Conservation (phyloP, 495 filamentous ascomycete genomes). For the Aspergillus steynii region DNA sequence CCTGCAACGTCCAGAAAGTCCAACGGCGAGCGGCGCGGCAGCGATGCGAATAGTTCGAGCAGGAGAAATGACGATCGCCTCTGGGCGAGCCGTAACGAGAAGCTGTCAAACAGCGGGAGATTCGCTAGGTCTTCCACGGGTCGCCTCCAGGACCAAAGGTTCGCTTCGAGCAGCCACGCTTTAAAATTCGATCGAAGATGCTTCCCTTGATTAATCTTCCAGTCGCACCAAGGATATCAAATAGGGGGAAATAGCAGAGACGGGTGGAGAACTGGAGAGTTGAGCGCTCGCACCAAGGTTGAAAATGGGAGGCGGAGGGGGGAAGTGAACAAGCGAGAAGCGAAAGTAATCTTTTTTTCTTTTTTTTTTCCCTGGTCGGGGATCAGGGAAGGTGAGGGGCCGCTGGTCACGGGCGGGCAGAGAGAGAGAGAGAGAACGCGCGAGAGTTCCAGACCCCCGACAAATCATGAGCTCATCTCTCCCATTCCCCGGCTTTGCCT, state of each 20-base stretch:
- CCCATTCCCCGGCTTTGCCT: background rate
- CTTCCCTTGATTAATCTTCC: background rate
- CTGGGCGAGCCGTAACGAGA: slow-evolving; percentile 33
- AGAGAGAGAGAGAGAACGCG: slow-evolving; percentile 3
- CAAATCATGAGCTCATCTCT: slow-evolving; percentile 14
- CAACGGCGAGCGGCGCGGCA: background rate
- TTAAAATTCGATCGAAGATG: slow-evolving; percentile 5
- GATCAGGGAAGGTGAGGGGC: slow-evolving; percentile 11
- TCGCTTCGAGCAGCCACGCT: slow-evolving; percentile 16
- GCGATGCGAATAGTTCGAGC: background rate
- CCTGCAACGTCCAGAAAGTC: slow-evolving; percentile 3
- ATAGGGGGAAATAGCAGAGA: slow-evolving; percentile 14
- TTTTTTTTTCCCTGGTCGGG: background rate
- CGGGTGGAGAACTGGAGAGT: slow-evolving; percentile 13
- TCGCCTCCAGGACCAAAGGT: slow-evolving; percentile 29
- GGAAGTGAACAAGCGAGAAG: background rate
- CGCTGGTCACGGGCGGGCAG: slow-evolving; percentile 9
- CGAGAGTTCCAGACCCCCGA: slow-evolving; percentile 11
- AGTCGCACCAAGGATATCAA: background rate
- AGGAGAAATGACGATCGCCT: slow-evolving; percentile 18
- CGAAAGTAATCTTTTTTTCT: no score
- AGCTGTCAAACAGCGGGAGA: slow-evolving; percentile 45
- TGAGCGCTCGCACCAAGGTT: background rate
- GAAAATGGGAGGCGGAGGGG: background rate
- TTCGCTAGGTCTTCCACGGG: slow-evolving; percentile 39